Base-by-base conservation (phyloP, 2,329 filamentous ascomycete species). In the Apiospora aurea region DNA sequence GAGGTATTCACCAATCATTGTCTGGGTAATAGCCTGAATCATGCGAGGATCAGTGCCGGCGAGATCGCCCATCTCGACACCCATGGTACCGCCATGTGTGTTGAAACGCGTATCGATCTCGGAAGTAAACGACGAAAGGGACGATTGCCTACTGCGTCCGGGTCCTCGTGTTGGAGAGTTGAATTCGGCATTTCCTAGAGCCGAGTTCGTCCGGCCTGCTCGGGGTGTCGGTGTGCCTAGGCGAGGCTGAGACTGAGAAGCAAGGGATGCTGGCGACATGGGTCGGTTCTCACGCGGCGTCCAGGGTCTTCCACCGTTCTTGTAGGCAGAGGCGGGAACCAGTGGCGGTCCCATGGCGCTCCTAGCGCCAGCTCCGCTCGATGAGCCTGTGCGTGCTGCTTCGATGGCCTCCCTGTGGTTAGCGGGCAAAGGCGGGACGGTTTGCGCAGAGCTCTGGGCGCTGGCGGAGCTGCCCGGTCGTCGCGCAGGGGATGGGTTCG, bases 11-110 rank as follows among this genome's bases (percentile, higher is more conserved):
- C 96, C 96, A 79, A 99, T 98, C 96, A 99, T 99, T 24, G 96
- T 98, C 83, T 99, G 96, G 2, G 96, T 99, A 75, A 99, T 98
- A 68, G 96, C 96, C 84, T 98, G 95, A 76, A 99, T 98, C 95
- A 99, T 98, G 77, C 96, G 93, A 74, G 96, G 96, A 83, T 99
- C 96, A 6, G 95, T 97, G 13, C 90, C 89, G 14, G 69, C 67
- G 73, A 96, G 88, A 18, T 91, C 92, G 67, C 85, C 82, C 8
- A 85, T 78, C 64, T 84, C 84, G 70, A 90, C 85, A 64, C 85
- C 84, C 80, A 88, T 85, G 69, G 88, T 88, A 72, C 88, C 83
- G 14, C 90, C 87, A 53, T 94, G 92, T 79, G 96, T 95, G 86
- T 97, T 95, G 86, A 99, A 98, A 53, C 96, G 90, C 73, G 92